Conservation (phyloP, 2,329 filamentous ascomycete genomes). For the Sclerotiophoma versabilis region DNA sequence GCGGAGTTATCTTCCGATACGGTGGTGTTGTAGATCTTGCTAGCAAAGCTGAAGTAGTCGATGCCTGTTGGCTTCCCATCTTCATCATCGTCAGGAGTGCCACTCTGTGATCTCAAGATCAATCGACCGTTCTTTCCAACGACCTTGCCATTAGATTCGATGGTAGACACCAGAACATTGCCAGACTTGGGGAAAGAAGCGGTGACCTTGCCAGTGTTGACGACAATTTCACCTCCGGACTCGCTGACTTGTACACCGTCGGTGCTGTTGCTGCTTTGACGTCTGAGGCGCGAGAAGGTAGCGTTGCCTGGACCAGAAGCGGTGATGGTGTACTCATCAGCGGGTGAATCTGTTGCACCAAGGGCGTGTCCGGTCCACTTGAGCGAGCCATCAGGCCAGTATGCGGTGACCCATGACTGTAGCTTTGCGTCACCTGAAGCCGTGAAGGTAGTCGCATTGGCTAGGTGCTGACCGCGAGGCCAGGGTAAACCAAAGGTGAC, state of each 20-base stretch:
- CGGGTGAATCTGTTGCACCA: slow-evolving; percentile 50
- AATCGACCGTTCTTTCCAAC: slow-evolving; percentile 52
- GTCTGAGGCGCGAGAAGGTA: slow-evolving; percentile 13
- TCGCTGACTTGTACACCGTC: slow-evolving; percentile 33
- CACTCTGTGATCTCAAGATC: slow-evolving; percentile 61
- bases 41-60: slow-evolving; percentile 57
- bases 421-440: slow-evolving; percentile 43
- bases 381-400: slow-evolving; percentile 67
- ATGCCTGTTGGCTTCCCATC: slow-evolving; percentile 47
- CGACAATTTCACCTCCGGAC: slow-evolving; percentile 30
- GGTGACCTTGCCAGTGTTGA: slow-evolving; percentile 44
- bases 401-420: slow-evolving; percentile 65
- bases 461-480: slow-evolving; percentile 46
- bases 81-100: slow-evolving; percentile 52
- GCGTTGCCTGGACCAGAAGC: slow-evolving; percentile 36
- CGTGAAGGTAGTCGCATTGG: slow-evolving; percentile 46
- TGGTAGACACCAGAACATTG: slow-evolving; percentile 37
- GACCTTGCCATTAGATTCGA: slow-evolving; percentile 50
- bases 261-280: slow-evolving; percentile 29
- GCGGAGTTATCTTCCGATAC: slow-evolving; percentile 54
- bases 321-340: slow-evolving; percentile 55
- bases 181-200: slow-evolving; percentile 47
- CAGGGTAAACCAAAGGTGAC: slow-evolving; percentile 53
- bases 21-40: slow-evolving; percentile 60
- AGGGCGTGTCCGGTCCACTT: slow-evolving; percentile 69